Conservation (phyloP, 2,329 filamentous ascomycete species). For the Akanthomyces dipterigenus region DNA sequence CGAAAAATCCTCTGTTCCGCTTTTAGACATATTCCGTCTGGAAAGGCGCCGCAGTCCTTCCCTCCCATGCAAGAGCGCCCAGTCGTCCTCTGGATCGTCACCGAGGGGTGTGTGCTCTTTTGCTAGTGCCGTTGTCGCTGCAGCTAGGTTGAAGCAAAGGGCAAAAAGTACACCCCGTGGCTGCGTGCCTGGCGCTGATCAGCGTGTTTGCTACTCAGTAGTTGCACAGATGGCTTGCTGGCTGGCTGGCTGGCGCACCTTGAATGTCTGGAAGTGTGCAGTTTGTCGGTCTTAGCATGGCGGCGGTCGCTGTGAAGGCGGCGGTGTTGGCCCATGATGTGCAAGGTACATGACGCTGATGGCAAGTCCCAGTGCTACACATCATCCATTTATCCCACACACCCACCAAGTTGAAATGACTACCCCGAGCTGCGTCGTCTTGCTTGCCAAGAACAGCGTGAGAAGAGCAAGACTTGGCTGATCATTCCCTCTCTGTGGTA, state of each 20-base stretch:
- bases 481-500: too few species aligned
- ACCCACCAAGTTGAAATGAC: not conserved
- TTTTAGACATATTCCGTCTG: not conserved
- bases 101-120: not conserved
- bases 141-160: not conserved
- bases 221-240: not conserved
- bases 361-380: not conserved
- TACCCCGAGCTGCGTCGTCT: not conserved
- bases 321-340: not conserved
- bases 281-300: not conserved
- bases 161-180: not conserved
- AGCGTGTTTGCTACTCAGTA: not conserved
- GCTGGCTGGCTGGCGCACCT: not conserved
- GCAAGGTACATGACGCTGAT: conserved; percentile 1
- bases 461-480: too few species aligned
- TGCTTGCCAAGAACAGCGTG: not conserved
- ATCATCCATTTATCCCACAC: not conserved
- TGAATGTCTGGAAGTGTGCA: not conserved
- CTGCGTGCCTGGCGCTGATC: conserved; percentile 4
- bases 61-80: not conserved
- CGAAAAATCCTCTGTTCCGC: not conserved
- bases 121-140: not conserved
- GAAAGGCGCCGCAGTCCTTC: not conserved
- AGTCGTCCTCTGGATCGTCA: not conserved
- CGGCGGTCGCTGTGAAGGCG: not conserved